phyloP scores from a whole-genome alignment of 2,329 filamentous ascomycete genomes.

The Conoideocrella luteorostrata region DNA sequence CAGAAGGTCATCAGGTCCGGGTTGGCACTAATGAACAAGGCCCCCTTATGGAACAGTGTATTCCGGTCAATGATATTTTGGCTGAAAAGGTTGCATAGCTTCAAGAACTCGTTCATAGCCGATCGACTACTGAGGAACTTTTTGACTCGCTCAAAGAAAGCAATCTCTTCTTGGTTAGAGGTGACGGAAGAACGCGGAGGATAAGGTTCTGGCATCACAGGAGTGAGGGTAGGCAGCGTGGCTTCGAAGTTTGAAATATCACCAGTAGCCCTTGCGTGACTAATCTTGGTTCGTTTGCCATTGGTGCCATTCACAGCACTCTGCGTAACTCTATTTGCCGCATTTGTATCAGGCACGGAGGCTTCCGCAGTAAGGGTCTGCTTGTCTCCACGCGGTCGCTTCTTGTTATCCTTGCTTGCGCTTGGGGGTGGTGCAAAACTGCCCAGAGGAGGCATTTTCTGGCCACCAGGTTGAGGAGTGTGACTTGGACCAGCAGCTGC shows the following conservation, averaged over 20 bases:
- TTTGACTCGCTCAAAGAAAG: conserved; percentile 94
- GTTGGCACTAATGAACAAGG: conserved; percentile 80
- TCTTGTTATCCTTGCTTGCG: conserved; percentile 84
- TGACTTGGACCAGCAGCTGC: conserved; percentile 38
- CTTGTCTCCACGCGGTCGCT: conserved; percentile 63
- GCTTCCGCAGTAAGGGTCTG: conserved; percentile 41
- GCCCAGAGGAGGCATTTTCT: conserved; percentile 88
- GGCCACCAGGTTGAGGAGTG: conserved; percentile 51
- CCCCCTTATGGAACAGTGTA: conserved; percentile 74
- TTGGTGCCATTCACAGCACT: conserved; percentile 29
- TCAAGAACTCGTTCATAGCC: conserved; percentile 91
- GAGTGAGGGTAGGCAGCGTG: conserved; percentile 80
- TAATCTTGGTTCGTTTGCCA: conserved; percentile 66
- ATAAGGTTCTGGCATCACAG: conserved; percentile 80
- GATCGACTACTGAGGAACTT: conserved; percentile 92
- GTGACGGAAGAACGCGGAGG: conserved; percentile 66
- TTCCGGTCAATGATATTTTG: conserved; percentile 86
- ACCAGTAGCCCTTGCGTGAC: conserved; percentile 56
- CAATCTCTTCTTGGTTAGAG: conserved; percentile 78
- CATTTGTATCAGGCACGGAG: conserved; percentile 35
- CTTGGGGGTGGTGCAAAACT: conserved; percentile 83
- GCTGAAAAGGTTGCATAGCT: conserved; percentile 92
- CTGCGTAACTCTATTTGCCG: conserved; percentile 26
- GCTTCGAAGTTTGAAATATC: conserved; percentile 67
- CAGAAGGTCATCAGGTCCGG: conserved; percentile 85